phyloP scores from a whole-genome alignment of 139 green algal genomes.

The Chlamydomonas incerta region DNA sequence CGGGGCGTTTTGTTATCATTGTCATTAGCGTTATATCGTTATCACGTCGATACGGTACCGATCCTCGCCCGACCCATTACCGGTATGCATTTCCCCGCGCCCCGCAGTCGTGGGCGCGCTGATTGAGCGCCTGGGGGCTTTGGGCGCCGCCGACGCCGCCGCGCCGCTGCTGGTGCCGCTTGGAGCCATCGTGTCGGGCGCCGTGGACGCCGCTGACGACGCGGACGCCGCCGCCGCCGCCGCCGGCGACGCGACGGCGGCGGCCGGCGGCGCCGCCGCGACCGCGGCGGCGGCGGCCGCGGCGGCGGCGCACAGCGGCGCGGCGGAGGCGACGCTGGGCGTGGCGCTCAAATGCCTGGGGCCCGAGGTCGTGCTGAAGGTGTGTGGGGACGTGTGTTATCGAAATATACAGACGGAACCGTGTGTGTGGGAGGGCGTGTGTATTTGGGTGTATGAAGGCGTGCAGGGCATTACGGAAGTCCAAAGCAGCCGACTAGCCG shows the following conservation, averaged over 20 bases:
- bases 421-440: background rate
- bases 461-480: too few species aligned
- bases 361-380: slow-evolving; percentile 72
- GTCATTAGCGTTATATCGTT: too few species aligned
- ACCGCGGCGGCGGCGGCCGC: background rate
- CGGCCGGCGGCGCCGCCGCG: background rate
- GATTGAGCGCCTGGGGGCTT: slow-evolving; percentile 59
- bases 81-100: too few species aligned
- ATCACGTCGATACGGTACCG: too few species aligned
- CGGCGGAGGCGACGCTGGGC: slow-evolving; percentile 76
- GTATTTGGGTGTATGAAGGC: too few species aligned
- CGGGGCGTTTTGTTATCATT: too few species aligned
- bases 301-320: slow-evolving; percentile 39
- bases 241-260: slow-evolving; percentile 1
- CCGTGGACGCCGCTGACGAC: slow-evolving; percentile 62
- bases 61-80: too few species aligned
- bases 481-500: too few species aligned
- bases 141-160: slow-evolving; percentile 53
- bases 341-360: slow-evolving; percentile 79
- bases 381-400: too few species aligned
- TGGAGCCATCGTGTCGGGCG: slow-evolving; percentile 71
- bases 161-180: slow-evolving; percentile 58
- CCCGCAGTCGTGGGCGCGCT: slow-evolving; percentile 65
- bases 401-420: too few species aligned
- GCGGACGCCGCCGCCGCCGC: background rate